Percentiles rank a stretch among this genome's conserved stretches.
Conservation (phyloP, 495 filamentous ascomycete species). For the Bryoglossum gracile region DNA sequence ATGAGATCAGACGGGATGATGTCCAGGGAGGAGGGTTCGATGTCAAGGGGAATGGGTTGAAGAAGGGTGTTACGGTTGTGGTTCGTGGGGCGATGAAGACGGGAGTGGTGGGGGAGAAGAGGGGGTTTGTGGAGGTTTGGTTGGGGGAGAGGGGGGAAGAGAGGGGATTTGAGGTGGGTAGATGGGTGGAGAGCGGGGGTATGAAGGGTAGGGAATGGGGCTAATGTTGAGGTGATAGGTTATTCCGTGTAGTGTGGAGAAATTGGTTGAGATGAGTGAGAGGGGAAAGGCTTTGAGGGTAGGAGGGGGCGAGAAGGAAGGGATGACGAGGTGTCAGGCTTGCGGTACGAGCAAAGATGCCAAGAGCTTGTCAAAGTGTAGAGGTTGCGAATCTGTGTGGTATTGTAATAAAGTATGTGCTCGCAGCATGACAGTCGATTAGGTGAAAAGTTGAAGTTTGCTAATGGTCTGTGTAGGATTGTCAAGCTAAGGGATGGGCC, state of each 20-base stretch:
- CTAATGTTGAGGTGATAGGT: slow-evolving; percentile 5
- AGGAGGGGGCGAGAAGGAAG: not conserved
- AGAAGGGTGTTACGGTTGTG: slow-evolving; percentile 13
- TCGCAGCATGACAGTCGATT: not conserved
- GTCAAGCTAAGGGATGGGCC: slow-evolving; percentile 18
- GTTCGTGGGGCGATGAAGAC: slow-evolving; percentile 7
- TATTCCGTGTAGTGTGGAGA: slow-evolving; percentile 15
- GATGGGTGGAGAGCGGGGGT: not conserved
- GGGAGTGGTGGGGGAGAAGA: slow-evolving; percentile 14
- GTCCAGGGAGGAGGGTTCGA: slow-evolving; percentile 7
- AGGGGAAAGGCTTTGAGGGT: not conserved
- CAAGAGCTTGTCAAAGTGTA: slow-evolving; percentile 9
- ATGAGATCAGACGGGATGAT: not conserved
- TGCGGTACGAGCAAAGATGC: slow-evolving; percentile 2
- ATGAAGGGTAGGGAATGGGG: not conserved
- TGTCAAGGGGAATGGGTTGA: slow-evolving; percentile 9
- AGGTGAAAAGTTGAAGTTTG: not conserved
- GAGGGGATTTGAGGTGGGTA: not conserved
- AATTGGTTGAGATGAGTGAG: slow-evolving; percentile 7
- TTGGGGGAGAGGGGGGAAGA: not conserved
- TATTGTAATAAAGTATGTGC: slow-evolving; percentile 23
- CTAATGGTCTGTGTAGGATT: slow-evolving; percentile 6
- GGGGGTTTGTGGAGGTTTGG: slow-evolving; percentile 14
- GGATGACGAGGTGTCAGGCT: slow-evolving; percentile 5
- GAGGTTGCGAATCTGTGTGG: slow-evolving; percentile 18